Evolutionary conservation across 2,329 filamentous ascomycete genomes (phyloP), one percentile per base, ranked within the genome.

Genomic region (Phialemoniopsis sp.): DNA sequence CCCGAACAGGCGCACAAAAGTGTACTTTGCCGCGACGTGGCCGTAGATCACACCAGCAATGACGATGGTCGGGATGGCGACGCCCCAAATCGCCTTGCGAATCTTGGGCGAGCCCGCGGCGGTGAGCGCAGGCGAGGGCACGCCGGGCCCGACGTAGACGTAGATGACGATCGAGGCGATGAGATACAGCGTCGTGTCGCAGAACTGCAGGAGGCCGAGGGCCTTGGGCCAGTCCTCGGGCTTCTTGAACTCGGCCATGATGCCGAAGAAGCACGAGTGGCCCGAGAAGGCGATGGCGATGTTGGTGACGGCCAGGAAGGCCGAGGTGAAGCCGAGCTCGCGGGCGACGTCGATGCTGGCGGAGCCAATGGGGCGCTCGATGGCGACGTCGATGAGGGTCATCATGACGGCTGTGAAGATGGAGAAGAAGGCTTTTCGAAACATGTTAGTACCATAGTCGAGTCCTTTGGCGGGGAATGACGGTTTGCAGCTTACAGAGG

Each of bases 11-110:
- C 82, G 75, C 4, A 78, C 62, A 51, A 84, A 87, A 42, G 85
- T 65, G 49, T 82, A 82, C 52, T 84, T 85, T 39, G 70, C 70
- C 3, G 79, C 80, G 3, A 87, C 76, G 43, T 82, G 77, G 12
- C 76, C 81, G 53, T 85, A 82, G 46, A 88, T 82, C 7, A 86
- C 81, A 38, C 83, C 84, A 0, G 82, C 80, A 36, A 88, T 77
- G 35, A 87, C 66, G 42, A 87, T 87, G 3, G 80, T 86, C 3
- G 82, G 82, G 3, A 83, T 68, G 1, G 83, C 83, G 43, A 87
- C 66, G 17, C 80, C 82, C 60, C 80, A 87, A 12, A 82, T 81
- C 10, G 83, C 63, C 53, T 85, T 85, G 16, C 74, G 68, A 34
- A 87, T 61, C 0, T 71, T 52, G 2, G 56, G 56, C 0, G 59